Conservation (phyloP, 2,329 filamentous ascomycete genomes). For the Xylaria sp. region DNA sequence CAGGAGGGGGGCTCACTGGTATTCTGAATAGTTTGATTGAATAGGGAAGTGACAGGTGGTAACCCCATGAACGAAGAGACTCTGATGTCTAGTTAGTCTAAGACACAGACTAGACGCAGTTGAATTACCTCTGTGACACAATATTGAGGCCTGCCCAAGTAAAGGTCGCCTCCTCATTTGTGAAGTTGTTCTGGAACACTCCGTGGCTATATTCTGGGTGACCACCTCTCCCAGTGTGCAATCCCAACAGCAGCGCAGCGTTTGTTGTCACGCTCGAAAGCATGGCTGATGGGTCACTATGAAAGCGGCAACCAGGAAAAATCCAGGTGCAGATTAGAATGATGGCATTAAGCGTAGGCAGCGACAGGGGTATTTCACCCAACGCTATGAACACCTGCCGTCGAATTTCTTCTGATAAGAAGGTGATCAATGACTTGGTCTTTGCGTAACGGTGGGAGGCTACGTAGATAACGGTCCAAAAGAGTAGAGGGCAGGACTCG, state of each 20-base stretch:
- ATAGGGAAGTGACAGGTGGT: constrained; percentile 52
- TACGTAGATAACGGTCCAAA: constrained; percentile 61
- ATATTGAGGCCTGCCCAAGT: constrained; percentile 62
- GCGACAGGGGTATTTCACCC: constrained; percentile 49
- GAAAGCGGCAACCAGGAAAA: constrained; percentile 56
- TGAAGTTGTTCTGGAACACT: constrained; percentile 50
- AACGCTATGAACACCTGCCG: constrained; percentile 53
- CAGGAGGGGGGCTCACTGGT: constrained; percentile 34
- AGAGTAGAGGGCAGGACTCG: constrained; percentile 53
- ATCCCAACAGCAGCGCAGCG: constrained; percentile 54
- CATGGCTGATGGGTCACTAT: constrained; percentile 56
- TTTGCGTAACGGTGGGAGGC: constrained; percentile 56
- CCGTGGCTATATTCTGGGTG: constrained; percentile 56
- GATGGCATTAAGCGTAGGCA: constrained; percentile 58
- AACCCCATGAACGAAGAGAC: constrained; percentile 52
- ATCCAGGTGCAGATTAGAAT: constrained; percentile 59
- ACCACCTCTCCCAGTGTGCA: constrained; percentile 59
- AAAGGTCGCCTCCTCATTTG: constrained; percentile 57
- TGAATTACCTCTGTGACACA: constrained; percentile 52
- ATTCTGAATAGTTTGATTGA: constrained; percentile 56
- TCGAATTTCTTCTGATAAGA: constrained; percentile 54
- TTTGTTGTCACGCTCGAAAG: constrained; percentile 55
- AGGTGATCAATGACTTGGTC: constrained; percentile 48
- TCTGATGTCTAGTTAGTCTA: constrained; percentile 44
- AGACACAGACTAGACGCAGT: background rate